Evolutionary conservation across 192 early-diverging fungal species (phyloP), one percentile per base, ranked within the genome.

Genomic region (Haplosporangium gracile): DNA sequence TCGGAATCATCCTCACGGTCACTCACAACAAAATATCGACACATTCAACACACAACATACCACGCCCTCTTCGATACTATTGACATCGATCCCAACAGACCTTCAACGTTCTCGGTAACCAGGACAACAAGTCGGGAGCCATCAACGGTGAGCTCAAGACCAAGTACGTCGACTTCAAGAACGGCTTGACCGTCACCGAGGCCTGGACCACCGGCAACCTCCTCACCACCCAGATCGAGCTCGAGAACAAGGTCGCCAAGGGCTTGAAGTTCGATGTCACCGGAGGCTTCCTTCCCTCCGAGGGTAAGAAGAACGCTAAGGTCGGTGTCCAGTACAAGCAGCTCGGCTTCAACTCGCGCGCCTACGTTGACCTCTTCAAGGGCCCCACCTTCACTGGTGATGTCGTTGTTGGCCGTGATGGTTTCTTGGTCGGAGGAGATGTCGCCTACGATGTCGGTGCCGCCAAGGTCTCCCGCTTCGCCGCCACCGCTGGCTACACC

Each of bases 91-190:
- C 22, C 51, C 26, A 51, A 80, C 78, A 80, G 78, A 80, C 78
- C 71, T 80, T 80, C 78, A 80, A 80, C 71, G 78, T 80, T 55
- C 78, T 80, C 85, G 98, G 98, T 72, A 89, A 93, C 74, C 97
- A 97, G 91, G 97, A 99, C 91, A 93, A 94, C 91, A 99, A 99
- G 94, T 93, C 94, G 65, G 98, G 97, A 51, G 91, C 88, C 85
- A 98, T 99, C 85, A 92, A 94, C 83, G 95, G 96, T 90, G 98
- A 99, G 85, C 91, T 99, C 88, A 98, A 98, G 94, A 95, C 96
- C 90, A 99, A 99, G 93, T 99, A 98, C 89, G 79, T 92, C 53
- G 97, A 99, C 94, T 97, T 95, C 92, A 88, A 93, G 81, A 95
- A 94, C 81, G 98, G 98, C 80, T 91, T 98, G 29, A 95, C 96